Evolutionary conservation across 2,329 filamentous ascomycete genomes (phyloP).

Genomic region (Epichloe gansuensis): DNA sequence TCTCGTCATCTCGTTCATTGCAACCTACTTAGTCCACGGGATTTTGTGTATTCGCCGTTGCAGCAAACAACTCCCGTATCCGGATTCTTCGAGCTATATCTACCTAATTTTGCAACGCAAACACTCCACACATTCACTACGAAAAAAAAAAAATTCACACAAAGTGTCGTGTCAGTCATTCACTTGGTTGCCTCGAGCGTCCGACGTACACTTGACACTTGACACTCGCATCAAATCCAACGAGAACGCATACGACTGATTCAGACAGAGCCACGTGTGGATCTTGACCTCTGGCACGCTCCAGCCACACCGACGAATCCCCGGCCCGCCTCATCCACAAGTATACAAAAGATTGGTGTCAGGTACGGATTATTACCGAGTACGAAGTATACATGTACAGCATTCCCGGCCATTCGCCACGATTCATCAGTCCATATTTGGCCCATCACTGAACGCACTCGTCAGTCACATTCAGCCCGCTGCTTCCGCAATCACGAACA

Average conservation of each 20-base stretch:
- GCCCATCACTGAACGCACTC: neutral
- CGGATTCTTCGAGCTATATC: neutral
- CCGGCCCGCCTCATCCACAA: no score
- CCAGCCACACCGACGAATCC: constrained; percentile 7
- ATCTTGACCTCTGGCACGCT: constrained; percentile 1
- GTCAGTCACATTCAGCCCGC: neutral
- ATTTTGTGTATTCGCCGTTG: neutral
- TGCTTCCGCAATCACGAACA: neutral
- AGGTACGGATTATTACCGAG: neutral
- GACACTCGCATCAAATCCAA: neutral
- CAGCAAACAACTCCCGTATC: neutral
- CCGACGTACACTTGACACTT: no score
- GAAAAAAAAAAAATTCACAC: no score
- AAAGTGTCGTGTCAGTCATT: no score
- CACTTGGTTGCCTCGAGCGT: no score
- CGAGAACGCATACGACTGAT: neutral
- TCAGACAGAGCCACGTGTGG: constrained; percentile 5
- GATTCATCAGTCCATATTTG: neutral
- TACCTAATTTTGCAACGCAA: no score
- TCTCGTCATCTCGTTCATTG: neutral
- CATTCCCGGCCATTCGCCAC: neutral
- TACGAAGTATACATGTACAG: no score
- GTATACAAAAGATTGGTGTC: neutral
- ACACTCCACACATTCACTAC: no score
- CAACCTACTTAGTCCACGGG: neutral